Base-by-base conservation (phyloP, 176 grass and related monocot genomes). In the Thinopyrum elongatum region DNA sequence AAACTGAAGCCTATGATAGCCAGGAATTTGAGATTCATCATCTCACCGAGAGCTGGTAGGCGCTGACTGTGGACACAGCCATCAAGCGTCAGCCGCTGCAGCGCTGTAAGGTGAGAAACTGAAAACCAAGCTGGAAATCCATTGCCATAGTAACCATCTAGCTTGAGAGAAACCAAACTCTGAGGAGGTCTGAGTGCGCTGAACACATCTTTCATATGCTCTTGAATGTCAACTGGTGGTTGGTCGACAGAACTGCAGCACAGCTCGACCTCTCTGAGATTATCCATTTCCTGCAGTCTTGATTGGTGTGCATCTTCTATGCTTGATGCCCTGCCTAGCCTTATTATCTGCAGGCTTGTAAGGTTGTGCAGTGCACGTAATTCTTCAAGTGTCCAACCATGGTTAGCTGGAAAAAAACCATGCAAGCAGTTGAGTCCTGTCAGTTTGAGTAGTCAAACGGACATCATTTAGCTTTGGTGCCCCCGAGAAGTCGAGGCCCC, bases 201-300 rank as follows among this genome's bases (percentile, higher is more conserved):
- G 49, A 89, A 83, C 16, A 91, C 84, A 74, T 87, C 76, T 73
- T 89, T 71, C 62, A 79, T 82, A 49, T 69, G 83, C 47, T 47
- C 65, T 83, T 81, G 21, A 74, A 64, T 25, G 78, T 71, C 23
- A 63, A 63, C 60, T 30, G 63, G 4, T 65, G 22, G 33, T 74
- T 12, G 76, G 47, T 88, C 8, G 35, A 67, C 62, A 65, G 14
- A 30, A 35, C 76, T 81, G 47, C 84, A 87, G 74, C 74, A 71
- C 81, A 94, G 72, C 46, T 81, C 70, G 15, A 94, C 84, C 26
- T 87, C 84, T 87, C 84, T 87, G 12, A 94, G 89, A 78, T 91
- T 8, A 38, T 29, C 13, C 68, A 70, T 89, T n/a, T 10, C 74
- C 15, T 80, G 19, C 2, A 94, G 26, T 26, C 12, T 63, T 38